Evolutionary conservation across 106 monocot species (phyloP).

Genomic region (Acanthochlamys bracteata): DNA sequence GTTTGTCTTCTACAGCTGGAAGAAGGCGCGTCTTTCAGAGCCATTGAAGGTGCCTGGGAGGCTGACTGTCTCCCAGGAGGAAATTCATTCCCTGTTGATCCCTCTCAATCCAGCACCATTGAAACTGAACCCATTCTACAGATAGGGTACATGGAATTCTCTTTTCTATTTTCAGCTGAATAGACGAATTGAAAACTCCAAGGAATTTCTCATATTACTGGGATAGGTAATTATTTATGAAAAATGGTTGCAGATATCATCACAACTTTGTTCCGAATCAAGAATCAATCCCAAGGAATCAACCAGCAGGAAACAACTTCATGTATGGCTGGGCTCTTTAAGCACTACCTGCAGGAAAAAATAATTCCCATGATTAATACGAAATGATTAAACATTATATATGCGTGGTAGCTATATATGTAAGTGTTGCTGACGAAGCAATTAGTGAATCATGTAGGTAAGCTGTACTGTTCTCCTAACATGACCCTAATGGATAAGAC

Average conservation of each 20-base stretch:
- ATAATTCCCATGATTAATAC: too few species aligned
- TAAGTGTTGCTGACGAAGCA: too few species aligned
- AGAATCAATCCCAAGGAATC: conserved; percentile 18
- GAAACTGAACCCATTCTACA: conserved; percentile 54
- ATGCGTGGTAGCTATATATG: too few species aligned
- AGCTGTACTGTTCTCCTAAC: too few species aligned
- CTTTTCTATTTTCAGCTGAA: too few species aligned
- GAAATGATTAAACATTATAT: too few species aligned
- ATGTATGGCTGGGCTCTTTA: conserved; percentile 50
- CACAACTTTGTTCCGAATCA: conserved; percentile 41
- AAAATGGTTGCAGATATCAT: conserved; percentile 31
- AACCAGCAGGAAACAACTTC: conserved; percentile 33
- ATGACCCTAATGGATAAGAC: too few species aligned
- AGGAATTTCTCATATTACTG: too few species aligned
- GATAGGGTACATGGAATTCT: conserved; percentile 30
- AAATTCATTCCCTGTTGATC: conserved; percentile 22
- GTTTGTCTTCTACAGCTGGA: conserved; percentile 24
- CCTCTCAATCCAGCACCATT: conserved; percentile 24
- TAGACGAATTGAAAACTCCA: too few species aligned
- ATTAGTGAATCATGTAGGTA: too few species aligned
- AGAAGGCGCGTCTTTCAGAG: conserved; percentile 25
- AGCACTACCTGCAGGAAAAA: not conserved
- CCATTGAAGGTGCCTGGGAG: conserved; percentile 32
- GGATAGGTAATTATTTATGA: too few species aligned
- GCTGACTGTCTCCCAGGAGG: conserved; percentile 1